Conservation (phyloP, 1,284 basidiomycete species). For the Apiotrichum sp. region DNA sequence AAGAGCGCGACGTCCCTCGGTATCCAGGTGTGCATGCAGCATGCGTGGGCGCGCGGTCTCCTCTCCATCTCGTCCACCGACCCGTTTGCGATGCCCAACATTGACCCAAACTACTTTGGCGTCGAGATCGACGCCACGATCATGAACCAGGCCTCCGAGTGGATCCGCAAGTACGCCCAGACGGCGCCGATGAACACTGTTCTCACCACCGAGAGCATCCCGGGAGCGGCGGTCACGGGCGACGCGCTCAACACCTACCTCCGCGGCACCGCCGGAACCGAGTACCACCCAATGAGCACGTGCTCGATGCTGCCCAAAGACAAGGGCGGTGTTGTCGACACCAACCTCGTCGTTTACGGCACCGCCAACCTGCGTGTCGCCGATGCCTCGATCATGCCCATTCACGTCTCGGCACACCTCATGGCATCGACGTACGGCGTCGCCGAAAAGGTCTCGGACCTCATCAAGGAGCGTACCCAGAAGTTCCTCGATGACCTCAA, state of each 20-base stretch:
- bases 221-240: constrained; percentile 3
- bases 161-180: constrained; percentile 28
- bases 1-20: constrained; percentile 15
- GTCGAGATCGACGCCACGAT: constrained; percentile 40
- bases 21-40: constrained; percentile 39
- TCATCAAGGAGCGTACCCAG: constrained; percentile 57
- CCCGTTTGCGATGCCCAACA: constrained; percentile 54
- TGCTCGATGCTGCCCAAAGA: constrained; percentile 59
- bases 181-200: constrained; percentile 29
- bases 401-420: constrained; percentile 46
- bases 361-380: constrained; percentile 51
- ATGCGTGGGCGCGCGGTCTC: constrained; percentile 43
- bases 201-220: constrained; percentile 28
- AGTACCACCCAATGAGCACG: constrained; percentile 59
- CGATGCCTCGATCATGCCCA: constrained; percentile 50
- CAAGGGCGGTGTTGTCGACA: constrained; percentile 61
- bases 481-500: too few relatives aligned
- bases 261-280: constrained; percentile 36
- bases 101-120: constrained; percentile 59
- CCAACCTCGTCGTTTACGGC: constrained; percentile 60
- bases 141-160: constrained; percentile 28
- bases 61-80: constrained; percentile 53
- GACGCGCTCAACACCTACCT: constrained; percentile 38
- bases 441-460: constrained; percentile 60
- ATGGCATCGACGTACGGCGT: constrained; percentile 59